Evolutionary conservation across 2,329 filamentous ascomycete genomes (phyloP).

Genomic region (Ramularia endophylla): DNA sequence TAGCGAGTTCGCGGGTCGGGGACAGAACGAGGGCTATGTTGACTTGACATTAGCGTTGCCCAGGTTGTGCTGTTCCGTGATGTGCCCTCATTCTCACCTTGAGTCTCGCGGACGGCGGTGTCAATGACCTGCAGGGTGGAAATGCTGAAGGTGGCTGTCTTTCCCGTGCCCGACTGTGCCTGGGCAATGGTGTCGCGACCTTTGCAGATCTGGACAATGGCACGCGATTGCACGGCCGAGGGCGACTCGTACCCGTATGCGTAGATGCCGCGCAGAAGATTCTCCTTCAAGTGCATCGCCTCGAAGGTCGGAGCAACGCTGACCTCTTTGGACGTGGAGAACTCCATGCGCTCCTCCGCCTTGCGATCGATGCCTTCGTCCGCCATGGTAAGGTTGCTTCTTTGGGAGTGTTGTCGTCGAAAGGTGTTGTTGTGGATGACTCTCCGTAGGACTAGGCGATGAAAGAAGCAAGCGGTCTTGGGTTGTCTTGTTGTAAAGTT

Average conservation of each 20-base stretch:
- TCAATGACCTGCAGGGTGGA: conserved; percentile 99
- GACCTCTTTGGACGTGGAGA: conserved; percentile 96
- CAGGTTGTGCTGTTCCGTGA: too few relatives aligned
- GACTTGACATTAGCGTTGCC: too few relatives aligned
- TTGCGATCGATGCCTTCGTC: conserved; percentile 82
- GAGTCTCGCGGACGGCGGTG: conserved; percentile 86
- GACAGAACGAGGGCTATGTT: conserved; percentile 84
- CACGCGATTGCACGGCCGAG: conserved; percentile 93
- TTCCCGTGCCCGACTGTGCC: conserved; percentile 97
- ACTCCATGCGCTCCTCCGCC: conserved; percentile 95
- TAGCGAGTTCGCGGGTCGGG: conserved; percentile 91
- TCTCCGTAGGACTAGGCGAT: too few relatives aligned
- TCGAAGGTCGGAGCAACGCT: conserved; percentile 81
- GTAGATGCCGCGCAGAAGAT: conserved; percentile 92
- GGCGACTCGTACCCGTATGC: conserved; percentile 98
- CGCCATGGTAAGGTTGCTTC: conserved; percentile 63
- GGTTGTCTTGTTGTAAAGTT: neutral
- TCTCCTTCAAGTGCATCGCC: conserved; percentile 96
- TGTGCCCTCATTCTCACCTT: conserved; percentile 90
- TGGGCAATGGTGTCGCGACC: conserved; percentile 98
- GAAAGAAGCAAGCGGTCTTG: neutral
- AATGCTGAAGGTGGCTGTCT: conserved; percentile 99
- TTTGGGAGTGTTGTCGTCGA: conserved; percentile 5
- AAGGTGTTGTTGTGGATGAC: conserved; percentile 1
- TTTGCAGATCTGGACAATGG: conserved; percentile 98